Percentiles rank a stretch among this genome's conserved stretches.
Evolutionary conservation across 2,329 filamentous ascomycete species (phyloP).

Genomic region (Nothomitra cinnamomea): DNA sequence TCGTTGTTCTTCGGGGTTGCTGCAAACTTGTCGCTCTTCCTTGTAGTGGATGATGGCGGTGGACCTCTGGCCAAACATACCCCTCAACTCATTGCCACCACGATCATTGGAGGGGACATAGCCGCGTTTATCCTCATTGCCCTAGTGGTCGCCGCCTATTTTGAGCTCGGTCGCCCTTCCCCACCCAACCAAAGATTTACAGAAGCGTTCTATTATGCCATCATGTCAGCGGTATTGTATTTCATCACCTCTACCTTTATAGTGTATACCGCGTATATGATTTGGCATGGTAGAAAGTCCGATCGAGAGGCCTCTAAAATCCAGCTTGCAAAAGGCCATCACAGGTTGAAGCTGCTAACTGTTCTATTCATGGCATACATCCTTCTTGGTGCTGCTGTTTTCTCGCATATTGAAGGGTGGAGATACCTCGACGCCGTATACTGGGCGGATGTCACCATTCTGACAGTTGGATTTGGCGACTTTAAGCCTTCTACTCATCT

Average conservation of each 20-base stretch:
- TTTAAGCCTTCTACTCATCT: conserved; percentile 32
- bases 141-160: conserved; percentile 30
- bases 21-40: conserved; percentile 35
- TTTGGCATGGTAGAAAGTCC: conserved; percentile 37
- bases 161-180: conserved; percentile 26
- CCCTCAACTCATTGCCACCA: conserved; percentile 39
- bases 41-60: conserved; percentile 41
- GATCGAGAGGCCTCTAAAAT: too few species aligned
- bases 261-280: conserved; percentile 34
- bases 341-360: conserved; percentile 36
- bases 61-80: conserved; percentile 27
- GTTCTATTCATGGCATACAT: conserved; percentile 32
- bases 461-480: conserved; percentile 37
- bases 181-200: conserved; percentile 29
- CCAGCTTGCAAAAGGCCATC: too few species aligned
- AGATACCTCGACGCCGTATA: conserved; percentile 35
- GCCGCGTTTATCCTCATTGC: conserved; percentile 36
- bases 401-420: conserved; percentile 31
- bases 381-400: conserved; percentile 13
- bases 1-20: conserved; percentile 36
- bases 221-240: conserved; percentile 39
- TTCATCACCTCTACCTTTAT: conserved; percentile 36
- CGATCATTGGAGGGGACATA: conserved; percentile 40
- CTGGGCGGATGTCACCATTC: conserved; percentile 37
- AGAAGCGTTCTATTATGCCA: conserved; percentile 41